A percentile compares a stretch with the other conserved stretches of the same genome.
These are phyloP conservation scores for Fusarium ambrosium DNA, from an alignment of 2,329 filamentous ascomycete genomes.

Conservation along the genomic window DNA sequence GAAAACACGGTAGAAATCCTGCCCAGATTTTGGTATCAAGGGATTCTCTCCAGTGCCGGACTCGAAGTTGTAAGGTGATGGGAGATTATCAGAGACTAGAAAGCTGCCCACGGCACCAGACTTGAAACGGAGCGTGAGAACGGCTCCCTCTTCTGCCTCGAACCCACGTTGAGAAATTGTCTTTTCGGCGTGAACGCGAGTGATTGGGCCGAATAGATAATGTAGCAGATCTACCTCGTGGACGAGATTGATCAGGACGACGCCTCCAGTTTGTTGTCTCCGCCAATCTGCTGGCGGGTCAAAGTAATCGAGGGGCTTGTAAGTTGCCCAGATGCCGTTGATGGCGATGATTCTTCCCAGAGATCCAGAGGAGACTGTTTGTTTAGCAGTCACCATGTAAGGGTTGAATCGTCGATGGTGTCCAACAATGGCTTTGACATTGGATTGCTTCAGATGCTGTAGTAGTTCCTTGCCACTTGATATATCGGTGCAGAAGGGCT, in stretches of 20 bases:
- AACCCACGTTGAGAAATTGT: conserved; percentile 59
- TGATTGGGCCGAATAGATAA: conserved; percentile 67
- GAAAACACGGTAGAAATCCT: conserved; percentile 68
- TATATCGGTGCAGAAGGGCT: conserved; percentile 64
- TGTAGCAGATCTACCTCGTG: conserved; percentile 72
- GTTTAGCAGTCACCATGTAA: conserved; percentile 64
- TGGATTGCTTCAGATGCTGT: conserved; percentile 40
- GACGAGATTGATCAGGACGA: conserved; percentile 70
- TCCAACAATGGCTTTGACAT: conserved; percentile 65
- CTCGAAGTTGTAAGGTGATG: conserved; percentile 68
- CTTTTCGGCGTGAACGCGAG: conserved; percentile 64
- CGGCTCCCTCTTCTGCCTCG: conserved; percentile 69
- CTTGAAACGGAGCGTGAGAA: conserved; percentile 65
- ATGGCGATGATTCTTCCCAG: conserved; percentile 66
- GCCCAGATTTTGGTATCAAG: conserved; percentile 57
- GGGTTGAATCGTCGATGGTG: conserved; percentile 73
- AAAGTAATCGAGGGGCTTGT: conserved; percentile 67
- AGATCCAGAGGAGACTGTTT: conserved; percentile 53
- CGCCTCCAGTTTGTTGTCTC: conserved; percentile 57
- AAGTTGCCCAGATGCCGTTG: conserved; percentile 67
- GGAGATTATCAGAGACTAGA: conserved; percentile 65
- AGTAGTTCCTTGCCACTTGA: conserved; percentile 52
- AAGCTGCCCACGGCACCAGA: conserved; percentile 70
- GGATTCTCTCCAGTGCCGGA: conserved; percentile 71
- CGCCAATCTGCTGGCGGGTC: conserved; percentile 63